phyloP scores from a whole-genome alignment of 257 asterid species.

The Salvia miltiorrhiza region DNA sequence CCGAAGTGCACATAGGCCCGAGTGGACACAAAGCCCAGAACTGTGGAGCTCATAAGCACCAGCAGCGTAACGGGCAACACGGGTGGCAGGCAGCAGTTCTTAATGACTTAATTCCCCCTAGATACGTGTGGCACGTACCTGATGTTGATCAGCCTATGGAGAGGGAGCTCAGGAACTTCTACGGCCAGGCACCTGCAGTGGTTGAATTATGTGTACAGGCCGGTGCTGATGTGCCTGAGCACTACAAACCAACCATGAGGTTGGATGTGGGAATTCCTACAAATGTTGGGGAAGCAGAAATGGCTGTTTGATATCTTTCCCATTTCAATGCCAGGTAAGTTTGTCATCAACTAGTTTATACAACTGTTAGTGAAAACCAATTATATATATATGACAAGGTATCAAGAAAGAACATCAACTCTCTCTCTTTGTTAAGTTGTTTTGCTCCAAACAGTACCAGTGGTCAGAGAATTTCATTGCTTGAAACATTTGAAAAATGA shows the following conservation, averaged over 20 bases:
- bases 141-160: conserved; percentile 42
- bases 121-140: conserved; percentile 92
- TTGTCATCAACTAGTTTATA: background rate
- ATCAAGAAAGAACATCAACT: background rate
- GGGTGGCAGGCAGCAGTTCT: conserved; percentile 91
- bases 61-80: conserved; percentile 97
- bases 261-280: conserved; percentile 85
- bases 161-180: conserved; percentile 74
- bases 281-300: conserved; percentile 78
- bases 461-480: background rate
- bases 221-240: conserved; percentile 84
- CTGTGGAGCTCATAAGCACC: conserved; percentile 97
- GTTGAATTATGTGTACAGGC: conserved; percentile 83
- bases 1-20: conserved; percentile 86
- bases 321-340: conserved; percentile 8
- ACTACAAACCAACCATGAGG: conserved; percentile 85
- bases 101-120: conserved; percentile 82
- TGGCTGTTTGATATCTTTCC: conserved; percentile 60
- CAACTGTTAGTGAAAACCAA: background rate
- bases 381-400: background rate
- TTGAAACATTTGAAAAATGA: conserved; percentile 1
- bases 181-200: conserved; percentile 92
- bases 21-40: conserved; percentile 93
- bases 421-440: background rate
- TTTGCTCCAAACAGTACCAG: conserved; percentile 8